Base-by-base conservation (phyloP, 2,329 filamentous ascomycete species). In the Phyllosticta ampelicida region DNA sequence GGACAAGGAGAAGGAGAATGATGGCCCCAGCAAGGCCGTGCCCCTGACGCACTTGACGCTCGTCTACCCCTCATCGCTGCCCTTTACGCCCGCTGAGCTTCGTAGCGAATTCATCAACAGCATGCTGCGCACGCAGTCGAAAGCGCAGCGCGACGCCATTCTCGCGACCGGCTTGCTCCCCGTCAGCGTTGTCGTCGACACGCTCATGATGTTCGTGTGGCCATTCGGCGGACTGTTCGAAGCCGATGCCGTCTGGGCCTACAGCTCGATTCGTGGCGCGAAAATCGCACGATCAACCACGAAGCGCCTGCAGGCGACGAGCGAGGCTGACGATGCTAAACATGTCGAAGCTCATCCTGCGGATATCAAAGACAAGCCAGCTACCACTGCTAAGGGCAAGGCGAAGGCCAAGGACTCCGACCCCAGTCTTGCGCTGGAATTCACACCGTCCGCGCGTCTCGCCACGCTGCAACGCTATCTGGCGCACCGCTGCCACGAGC, bases 211-310 rank as follows among this genome's bases (percentile, higher is more conserved):
- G 2, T 63, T 73, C 18, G 54, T 74, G 28, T 67, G 72, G 63
- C 72, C 72, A 4, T 71, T 74, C 49, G 71, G 71, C 23, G 71
- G 71, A 5, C 61, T 72, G 2, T 62, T 67, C 21, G 69, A 72
- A 55, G 65, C 73, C 16, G 69, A 72, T 20, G 63, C 63, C 2
- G 70, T 71, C 3, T 73, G 70, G 70, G 67, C 66, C 44, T 71
- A 71, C 60, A 65, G 68, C 62, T 77, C 74, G 70, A 78, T 77
- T 74, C 69, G 71, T 8, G 75, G 75, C 16, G 73, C 74, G 9
- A 72, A 74, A 60, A 73, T 55, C 10, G 57, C 71, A 1, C 72
- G 71, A 44, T 68, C 63, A 10, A 70, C 76, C 19, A 72, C 72
- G 5, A 74, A 72, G 60, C 68, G 73, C 5, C 62, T 77, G 1